phyloP scores from a whole-genome alignment of 306 rosid species.

The Quercus berberidifolia region DNA sequence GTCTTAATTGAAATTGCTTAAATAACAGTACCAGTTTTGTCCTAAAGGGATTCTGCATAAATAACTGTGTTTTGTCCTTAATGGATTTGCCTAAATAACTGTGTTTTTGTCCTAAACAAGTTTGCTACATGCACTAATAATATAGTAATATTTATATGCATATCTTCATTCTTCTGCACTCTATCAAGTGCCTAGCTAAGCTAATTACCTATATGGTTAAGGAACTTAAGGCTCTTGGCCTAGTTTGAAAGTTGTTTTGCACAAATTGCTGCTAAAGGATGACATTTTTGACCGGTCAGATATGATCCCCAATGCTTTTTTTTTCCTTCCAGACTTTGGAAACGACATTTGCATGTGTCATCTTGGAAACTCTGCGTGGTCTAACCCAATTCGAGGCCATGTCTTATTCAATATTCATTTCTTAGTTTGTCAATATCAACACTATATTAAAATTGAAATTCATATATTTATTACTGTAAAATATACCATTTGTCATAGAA shows the following conservation, averaged over 20 bases:
- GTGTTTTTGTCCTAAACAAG: too few relatives aligned
- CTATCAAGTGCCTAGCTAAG: not conserved
- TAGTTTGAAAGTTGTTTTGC: not conserved
- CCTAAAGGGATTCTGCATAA: too few relatives aligned
- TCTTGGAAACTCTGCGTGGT: slow-evolving; percentile 19
- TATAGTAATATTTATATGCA: not conserved
- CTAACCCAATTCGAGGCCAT: slow-evolving; percentile 5
- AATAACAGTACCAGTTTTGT: too few relatives aligned
- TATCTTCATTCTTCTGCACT: not conserved
- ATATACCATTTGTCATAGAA: not conserved
- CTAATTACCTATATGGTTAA: not conserved
- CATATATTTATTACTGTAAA: too few relatives aligned
- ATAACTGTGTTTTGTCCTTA: too few relatives aligned
- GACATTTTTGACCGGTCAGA: slow-evolving; percentile 21
- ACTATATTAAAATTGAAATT: too few relatives aligned
- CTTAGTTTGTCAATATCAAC: too few relatives aligned
- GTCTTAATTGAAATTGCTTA: too few relatives aligned
- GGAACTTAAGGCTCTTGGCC: too few relatives aligned
- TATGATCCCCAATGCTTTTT: slow-evolving; percentile 3
- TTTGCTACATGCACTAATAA: too few relatives aligned
- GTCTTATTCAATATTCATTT: not conserved
- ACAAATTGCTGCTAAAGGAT: not conserved
- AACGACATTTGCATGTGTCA: slow-evolving; percentile 30
- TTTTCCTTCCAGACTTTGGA: not conserved
- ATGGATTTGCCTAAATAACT: too few relatives aligned